Conservation (phyloP, 306 rosid genomes). For the Sphenostylis stenocarpa region DNA sequence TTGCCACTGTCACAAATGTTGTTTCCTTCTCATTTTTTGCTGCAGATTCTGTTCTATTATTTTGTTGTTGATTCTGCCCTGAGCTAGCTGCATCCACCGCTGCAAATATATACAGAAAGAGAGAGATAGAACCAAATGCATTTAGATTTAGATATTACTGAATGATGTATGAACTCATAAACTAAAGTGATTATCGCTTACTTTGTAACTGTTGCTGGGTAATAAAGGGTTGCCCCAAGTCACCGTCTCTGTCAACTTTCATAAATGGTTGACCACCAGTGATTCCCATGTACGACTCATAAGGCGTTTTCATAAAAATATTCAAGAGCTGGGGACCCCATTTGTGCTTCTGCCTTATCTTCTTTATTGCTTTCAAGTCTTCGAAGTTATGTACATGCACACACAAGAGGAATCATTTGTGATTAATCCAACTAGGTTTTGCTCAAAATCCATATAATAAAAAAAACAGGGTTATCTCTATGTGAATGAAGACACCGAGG, state of each 20-base stretch:
- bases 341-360: neutral
- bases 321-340: slow-evolving; percentile 7
- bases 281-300: neutral
- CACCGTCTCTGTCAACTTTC: neutral
- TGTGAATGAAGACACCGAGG: no score
- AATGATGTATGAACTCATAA: no score
- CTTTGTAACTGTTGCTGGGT: neutral
- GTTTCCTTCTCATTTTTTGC: neutral
- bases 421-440: no score
- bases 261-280: neutral
- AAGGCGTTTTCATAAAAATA: neutral
- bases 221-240: neutral
- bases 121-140: neutral
- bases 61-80: neutral
- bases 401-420: no score
- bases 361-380: neutral
- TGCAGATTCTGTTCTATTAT: neutral
- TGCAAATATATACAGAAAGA: neutral
- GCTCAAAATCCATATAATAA: no score
- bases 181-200: neutral
- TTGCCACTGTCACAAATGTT: slow-evolving; percentile 14
- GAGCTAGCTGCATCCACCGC: neutral
- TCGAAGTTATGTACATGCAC: neutral
- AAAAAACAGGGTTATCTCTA: no score
- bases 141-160: neutral